These are phyloP conservation scores for Phylloporus sp. DNA, from an alignment of 768 basidiomycete genomes.

Conservation along the genomic window DNA sequence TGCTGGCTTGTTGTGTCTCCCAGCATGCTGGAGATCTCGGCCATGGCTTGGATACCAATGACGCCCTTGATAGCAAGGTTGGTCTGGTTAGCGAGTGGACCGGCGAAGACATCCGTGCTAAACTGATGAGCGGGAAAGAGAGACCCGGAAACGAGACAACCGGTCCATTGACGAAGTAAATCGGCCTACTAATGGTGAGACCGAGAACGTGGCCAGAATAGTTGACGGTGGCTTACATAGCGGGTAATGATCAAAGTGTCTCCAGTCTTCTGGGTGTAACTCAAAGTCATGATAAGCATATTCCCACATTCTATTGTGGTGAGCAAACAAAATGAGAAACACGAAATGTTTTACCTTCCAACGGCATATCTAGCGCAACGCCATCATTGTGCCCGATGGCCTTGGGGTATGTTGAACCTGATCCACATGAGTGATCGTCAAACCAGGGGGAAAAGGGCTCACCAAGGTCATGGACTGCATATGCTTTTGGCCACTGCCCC, in stretches of 20 bases:
- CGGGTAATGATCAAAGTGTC: constrained; percentile 53
- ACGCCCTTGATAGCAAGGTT: constrained; percentile 73
- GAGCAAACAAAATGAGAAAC: constrained; percentile 4
- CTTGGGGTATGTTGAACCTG: constrained; percentile 35
- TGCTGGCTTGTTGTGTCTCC: constrained; percentile 36
- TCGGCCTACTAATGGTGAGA: constrained; percentile 28
- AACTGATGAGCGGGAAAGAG: constrained; percentile 51
- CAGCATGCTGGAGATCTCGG: constrained; percentile 45
- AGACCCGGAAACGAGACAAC: constrained; percentile 51
- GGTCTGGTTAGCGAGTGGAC: constrained; percentile 55
- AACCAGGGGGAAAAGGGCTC: constrained; percentile 2
- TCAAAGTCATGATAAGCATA: constrained; percentile 69
- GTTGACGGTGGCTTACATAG: constrained; percentile 9
- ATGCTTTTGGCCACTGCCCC: constrained; percentile 63
- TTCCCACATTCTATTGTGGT: constrained; percentile 57
- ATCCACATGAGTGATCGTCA: not conserved
- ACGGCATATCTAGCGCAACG: constrained; percentile 51
- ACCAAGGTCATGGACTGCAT: constrained; percentile 64
- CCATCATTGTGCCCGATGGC: constrained; percentile 47
- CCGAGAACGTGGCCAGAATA: not conserved
- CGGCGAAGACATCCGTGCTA: constrained; percentile 50
- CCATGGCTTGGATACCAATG: constrained; percentile 62
- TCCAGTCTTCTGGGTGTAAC: constrained; percentile 51
- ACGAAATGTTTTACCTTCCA: constrained; percentile 30
- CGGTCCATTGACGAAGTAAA: constrained; percentile 64